These are phyloP conservation scores for Bolboschoenoplectus hybrid DNA, from an alignment of 202 grass and related monocot genomes.

Conservation along the genomic window DNA sequence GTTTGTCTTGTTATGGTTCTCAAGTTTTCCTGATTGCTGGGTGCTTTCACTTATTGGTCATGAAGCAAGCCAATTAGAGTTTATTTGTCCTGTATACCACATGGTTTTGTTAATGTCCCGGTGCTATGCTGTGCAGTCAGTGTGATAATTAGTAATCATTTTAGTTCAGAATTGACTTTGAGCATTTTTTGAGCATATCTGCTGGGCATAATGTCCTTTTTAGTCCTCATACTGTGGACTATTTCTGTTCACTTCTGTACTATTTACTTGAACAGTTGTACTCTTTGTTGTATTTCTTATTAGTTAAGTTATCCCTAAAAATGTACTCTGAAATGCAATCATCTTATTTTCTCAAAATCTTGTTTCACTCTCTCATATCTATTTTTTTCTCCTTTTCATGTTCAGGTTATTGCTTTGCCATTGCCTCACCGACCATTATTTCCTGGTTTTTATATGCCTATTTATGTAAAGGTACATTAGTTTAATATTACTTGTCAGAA, in stretches of 20 bases:
- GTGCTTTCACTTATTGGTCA: background rate
- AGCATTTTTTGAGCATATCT: background rate
- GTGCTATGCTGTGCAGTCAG: background rate
- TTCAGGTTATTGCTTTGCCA: conserved; percentile 88
- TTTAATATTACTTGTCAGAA: conserved; percentile 27
- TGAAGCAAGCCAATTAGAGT: background rate
- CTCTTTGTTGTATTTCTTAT: conserved; percentile 11
- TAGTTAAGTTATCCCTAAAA: background rate
- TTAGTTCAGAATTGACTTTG: background rate
- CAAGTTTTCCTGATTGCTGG: background rate
- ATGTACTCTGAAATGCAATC: background rate
- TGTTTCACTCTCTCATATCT: conserved; percentile 32
- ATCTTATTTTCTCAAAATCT: conserved; percentile 11
- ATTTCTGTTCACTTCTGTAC: background rate
- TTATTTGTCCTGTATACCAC: background rate
- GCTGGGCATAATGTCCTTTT: background rate
- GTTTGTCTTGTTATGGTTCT: background rate
- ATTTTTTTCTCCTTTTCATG: conserved; percentile 38
- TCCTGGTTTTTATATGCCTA: conserved; percentile 95
- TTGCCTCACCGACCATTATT: conserved; percentile 94
- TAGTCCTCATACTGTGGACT: background rate
- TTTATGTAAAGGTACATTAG: conserved; percentile 79
- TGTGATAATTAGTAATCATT: background rate
- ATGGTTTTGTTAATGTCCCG: background rate
- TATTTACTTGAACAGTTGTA: background rate